phyloP scores from a whole-genome alignment of 2,329 filamentous ascomycete genomes.

The Pestalotiopsis sp. region DNA sequence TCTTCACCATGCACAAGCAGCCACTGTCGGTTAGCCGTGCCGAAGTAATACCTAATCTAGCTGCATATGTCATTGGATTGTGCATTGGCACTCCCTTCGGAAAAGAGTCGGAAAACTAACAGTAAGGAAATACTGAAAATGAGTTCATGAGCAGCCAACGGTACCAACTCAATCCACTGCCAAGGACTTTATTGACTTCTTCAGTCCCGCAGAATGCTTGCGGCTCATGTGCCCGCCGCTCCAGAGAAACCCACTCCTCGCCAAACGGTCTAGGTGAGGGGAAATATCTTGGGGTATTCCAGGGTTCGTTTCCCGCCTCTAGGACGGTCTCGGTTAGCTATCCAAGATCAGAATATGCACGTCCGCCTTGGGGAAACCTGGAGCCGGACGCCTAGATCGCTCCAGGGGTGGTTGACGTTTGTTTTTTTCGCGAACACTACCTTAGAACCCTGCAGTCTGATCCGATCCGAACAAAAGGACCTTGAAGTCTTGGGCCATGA shows the following conservation, averaged over 20 bases:
- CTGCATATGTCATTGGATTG: too few relatives aligned
- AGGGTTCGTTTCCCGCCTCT: conserved; percentile 5
- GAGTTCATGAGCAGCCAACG: background rate
- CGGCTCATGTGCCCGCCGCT: background rate
- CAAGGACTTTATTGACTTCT: background rate
- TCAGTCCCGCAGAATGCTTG: conserved; percentile 1
- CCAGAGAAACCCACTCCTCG: background rate
- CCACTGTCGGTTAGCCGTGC: too few relatives aligned
- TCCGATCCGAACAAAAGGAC: background rate
- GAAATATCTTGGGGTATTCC: conserved; percentile 5
- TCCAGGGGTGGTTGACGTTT: background rate
- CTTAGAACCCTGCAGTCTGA: background rate
- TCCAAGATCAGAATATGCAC: background rate
- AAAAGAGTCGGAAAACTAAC: background rate
- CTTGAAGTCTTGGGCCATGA: background rate
- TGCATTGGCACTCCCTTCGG: background rate
- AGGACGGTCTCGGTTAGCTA: conserved; percentile 1
- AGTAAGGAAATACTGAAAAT: background rate
- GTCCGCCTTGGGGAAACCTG: background rate
- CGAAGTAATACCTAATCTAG: too few relatives aligned
- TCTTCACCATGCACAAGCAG: too few relatives aligned
- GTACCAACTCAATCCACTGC: background rate
- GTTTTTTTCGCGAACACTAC: background rate
- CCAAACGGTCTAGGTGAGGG: background rate
- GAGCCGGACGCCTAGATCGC: background rate